A percentile compares a stretch with the other conserved stretches of the same genome.
These are phyloP conservation scores for Cladophialophora chaetospira DNA, from an alignment of 2,329 filamentous ascomycete species.

Conservation along the genomic window DNA sequence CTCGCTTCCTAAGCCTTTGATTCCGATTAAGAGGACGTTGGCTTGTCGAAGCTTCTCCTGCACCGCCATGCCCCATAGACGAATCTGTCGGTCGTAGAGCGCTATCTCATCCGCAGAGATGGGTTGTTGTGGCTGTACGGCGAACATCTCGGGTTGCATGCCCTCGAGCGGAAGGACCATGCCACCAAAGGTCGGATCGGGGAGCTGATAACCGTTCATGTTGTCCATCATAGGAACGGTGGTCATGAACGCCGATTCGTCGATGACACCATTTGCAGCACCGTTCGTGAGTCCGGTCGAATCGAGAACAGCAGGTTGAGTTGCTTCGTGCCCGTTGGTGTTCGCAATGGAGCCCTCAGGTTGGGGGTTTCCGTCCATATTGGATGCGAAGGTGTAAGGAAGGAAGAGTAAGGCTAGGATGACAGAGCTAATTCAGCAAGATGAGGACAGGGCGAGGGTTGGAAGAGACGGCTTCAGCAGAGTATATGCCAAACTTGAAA, in stretches of 20 bases:
- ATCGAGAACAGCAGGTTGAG: not conserved
- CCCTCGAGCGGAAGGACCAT: conserved; percentile 20
- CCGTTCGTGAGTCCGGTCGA: conserved; percentile 6
- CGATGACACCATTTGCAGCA: not conserved
- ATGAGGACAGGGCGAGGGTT: not conserved
- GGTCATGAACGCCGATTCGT: conserved; percentile 12
- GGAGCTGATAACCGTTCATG: conserved; percentile 18
- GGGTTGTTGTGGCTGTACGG: conserved; percentile 17
- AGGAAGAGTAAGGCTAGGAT: not conserved
- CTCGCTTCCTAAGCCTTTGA: conserved; percentile 87
- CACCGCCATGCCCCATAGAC: conserved; percentile 93
- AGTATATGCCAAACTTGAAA: too few relatives aligned
- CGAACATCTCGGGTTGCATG: conserved; percentile 18
- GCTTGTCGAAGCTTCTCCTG: conserved; percentile 88
- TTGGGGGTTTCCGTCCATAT: conserved; percentile 17
- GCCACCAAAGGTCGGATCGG: conserved; percentile 12
- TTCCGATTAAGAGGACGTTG: conserved; percentile 83
- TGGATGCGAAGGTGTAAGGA: not conserved
- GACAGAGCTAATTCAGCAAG: not conserved
- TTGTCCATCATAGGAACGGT: conserved; percentile 1
- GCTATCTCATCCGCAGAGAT: conserved; percentile 81
- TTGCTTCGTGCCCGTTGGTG: not conserved
- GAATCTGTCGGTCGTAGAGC: conserved; percentile 94
- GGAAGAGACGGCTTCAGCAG: not conserved
- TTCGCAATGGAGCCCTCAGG: conserved; percentile 7